A percentile compares a stretch with the other conserved stretches of the same genome.
Evolutionary conservation across 140 eudicot species (phyloP).

Genomic region (Ambrosia hybrid): DNA sequence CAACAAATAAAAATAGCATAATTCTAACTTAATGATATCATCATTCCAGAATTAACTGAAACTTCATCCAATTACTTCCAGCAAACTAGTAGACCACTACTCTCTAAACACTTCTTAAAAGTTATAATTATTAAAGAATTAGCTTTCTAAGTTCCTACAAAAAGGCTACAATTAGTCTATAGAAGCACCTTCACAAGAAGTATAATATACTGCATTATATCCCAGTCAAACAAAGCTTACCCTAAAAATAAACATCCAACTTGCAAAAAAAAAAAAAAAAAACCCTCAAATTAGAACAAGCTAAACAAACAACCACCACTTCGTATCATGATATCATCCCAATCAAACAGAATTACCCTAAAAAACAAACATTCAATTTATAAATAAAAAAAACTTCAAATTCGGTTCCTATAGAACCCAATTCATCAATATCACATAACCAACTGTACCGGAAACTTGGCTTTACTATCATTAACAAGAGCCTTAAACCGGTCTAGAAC

Average conservation of each 20-base stretch:
- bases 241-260: not conserved
- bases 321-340: not conserved
- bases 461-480: no score
- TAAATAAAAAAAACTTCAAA: not conserved
- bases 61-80: not conserved
- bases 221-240: constrained; percentile 1
- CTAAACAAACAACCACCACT: not conserved
- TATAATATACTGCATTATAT: constrained; percentile 1
- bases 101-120: not conserved
- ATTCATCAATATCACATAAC: no score
- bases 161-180: no score
- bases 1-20: not conserved
- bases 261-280: no score
- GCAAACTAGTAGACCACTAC: not conserved
- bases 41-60: not conserved
- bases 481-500: no score
- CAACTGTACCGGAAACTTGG: no score
- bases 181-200: no score
- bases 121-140: not conserved
- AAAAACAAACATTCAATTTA: not conserved
- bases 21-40: not conserved
- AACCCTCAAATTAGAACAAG: no score
- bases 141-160: no score
- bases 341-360: constrained; percentile 3
- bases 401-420: not conserved